These are phyloP conservation scores for Turritis glabra DNA, from an alignment of 345 rosid genomes.

Conservation along the genomic window DNA sequence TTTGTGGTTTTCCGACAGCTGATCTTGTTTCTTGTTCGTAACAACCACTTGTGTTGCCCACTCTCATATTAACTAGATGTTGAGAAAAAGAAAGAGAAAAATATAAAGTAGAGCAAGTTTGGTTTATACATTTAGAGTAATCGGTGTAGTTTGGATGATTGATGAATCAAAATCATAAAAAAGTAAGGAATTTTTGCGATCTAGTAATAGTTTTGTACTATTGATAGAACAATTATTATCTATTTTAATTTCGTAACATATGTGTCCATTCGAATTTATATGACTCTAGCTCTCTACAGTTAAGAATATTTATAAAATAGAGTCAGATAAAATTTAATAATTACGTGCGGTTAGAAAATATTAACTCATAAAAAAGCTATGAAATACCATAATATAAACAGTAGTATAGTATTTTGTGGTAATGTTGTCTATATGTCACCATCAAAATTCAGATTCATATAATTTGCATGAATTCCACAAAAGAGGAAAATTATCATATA, in stretches of 20 bases:
- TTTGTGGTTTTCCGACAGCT: conserved; percentile 28
- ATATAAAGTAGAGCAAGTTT: conserved; percentile 6
- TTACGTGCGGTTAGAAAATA: neutral
- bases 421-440: neutral
- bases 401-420: neutral
- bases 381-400: neutral
- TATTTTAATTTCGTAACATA: no score
- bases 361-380: neutral
- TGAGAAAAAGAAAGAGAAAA: neutral
- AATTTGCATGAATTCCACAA: neutral
- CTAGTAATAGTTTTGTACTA: conserved; percentile 1
- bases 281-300: neutral
- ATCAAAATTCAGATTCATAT: neutral
- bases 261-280: neutral
- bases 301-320: no score
- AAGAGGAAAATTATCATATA: conserved; percentile 18
- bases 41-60: conserved; percentile 39
- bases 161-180: conserved; percentile 11
- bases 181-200: neutral
- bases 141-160: conserved; percentile 13
- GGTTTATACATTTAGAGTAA: conserved; percentile 17
- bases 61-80: conserved; percentile 19
- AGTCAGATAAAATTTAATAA: no score
- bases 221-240: neutral
- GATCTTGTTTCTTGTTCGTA: conserved; percentile 34